These are phyloP conservation scores for Salix exigua DNA, from an alignment of 345 rosid species.

Conservation along the genomic window DNA sequence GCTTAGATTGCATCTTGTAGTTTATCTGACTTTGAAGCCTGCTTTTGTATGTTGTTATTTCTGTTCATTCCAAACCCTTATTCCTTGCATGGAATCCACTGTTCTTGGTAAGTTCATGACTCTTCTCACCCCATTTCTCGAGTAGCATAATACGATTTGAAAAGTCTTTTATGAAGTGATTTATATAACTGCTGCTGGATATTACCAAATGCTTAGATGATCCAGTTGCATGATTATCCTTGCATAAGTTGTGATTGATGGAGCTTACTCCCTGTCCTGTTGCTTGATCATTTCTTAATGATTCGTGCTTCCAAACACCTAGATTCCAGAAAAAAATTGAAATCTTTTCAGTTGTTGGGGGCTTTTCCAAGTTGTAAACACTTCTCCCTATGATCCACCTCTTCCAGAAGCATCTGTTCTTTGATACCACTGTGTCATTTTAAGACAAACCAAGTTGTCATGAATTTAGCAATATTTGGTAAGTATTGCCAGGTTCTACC, in stretches of 20 bases:
- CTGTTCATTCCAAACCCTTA: background rate
- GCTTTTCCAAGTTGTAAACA: background rate
- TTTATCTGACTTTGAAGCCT: background rate
- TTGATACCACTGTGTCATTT: background rate
- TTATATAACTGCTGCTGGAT: background rate
- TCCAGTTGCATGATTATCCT: background rate
- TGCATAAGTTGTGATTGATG: background rate
- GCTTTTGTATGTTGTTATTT: background rate
- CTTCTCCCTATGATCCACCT: background rate
- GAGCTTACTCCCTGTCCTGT: background rate
- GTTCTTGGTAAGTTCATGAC: background rate
- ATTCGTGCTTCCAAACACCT: background rate
- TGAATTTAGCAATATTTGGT: background rate
- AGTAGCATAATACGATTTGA: background rate
- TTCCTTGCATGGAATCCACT: background rate
- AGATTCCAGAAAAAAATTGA: background rate
- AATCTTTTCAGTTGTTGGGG: background rate
- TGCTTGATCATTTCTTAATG: background rate
- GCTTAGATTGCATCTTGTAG: background rate
- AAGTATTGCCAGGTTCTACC: background rate
- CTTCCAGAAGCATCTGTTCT: background rate
- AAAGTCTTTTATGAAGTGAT: background rate
- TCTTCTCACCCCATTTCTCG: background rate
- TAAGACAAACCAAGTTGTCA: background rate
- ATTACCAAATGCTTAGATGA: background rate